These are phyloP conservation scores for Balansia obtecta DNA, from an alignment of 2,329 filamentous ascomycete species.

Conservation along the genomic window DNA sequence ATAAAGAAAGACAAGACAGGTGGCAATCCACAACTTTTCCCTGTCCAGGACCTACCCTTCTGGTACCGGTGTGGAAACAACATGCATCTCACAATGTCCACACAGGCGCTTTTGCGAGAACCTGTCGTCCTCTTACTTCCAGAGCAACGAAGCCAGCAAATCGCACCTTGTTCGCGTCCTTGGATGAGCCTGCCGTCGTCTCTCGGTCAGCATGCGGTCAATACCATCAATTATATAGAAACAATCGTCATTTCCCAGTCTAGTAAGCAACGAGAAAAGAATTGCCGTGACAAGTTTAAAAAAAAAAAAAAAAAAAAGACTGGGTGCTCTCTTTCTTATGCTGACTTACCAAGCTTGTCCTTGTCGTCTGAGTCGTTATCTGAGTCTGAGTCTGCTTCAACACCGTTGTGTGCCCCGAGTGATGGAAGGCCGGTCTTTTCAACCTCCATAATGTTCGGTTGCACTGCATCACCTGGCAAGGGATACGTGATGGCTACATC, in stretches of 20 bases:
- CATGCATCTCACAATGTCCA: conserved; percentile 37
- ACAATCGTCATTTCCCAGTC: neutral
- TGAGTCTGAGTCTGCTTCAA: conserved; percentile 17
- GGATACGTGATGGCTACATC: conserved; percentile 85
- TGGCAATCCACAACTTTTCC: neutral
- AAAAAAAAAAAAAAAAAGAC: conserved; percentile 34
- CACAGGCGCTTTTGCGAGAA: conserved; percentile 64
- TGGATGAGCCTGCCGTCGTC: conserved; percentile 25
- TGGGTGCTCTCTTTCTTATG: conserved; percentile 32
- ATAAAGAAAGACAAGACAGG: neutral
- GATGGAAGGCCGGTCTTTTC: conserved; percentile 60
- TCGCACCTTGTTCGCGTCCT: conserved; percentile 47
- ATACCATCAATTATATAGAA: conserved; percentile 1
- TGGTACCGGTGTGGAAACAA: neutral
- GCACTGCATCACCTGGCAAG: conserved; percentile 58
- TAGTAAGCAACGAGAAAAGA: neutral
- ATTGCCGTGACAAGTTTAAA: neutral
- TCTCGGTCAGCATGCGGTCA: conserved; percentile 26
- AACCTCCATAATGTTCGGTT: conserved; percentile 69
- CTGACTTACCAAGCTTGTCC: conserved; percentile 30
- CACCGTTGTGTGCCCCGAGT: conserved; percentile 36
- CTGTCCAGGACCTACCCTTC: neutral
- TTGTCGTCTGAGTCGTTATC: conserved; percentile 22
- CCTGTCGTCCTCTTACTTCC: conserved; percentile 64
- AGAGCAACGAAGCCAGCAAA: conserved; percentile 65